These are phyloP conservation scores for Rhazya stricta DNA, from an alignment of 257 asterid species.

Conservation along the genomic window DNA sequence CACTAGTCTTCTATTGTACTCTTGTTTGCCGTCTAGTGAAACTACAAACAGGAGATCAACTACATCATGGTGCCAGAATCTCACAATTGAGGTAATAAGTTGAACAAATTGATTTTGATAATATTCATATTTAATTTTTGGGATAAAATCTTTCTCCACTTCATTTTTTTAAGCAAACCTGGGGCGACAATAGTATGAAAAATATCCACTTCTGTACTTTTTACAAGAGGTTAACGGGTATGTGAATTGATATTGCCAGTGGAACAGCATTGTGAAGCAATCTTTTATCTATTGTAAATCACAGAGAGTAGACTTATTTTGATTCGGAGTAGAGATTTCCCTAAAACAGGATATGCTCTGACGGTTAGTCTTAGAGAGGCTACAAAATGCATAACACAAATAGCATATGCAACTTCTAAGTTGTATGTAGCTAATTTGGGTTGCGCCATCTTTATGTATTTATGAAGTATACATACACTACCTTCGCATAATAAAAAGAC, in stretches of 20 bases:
- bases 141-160: not conserved
- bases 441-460: not conserved
- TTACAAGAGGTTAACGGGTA: not conserved
- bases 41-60: constrained; percentile 28
- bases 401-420: not conserved
- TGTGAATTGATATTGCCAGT: not conserved
- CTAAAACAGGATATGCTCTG: not conserved
- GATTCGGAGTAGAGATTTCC: not conserved
- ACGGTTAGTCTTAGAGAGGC: not conserved
- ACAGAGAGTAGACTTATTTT: not conserved
- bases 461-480: not conserved
- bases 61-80: constrained; percentile 70
- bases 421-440: not conserved
- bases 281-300: not conserved
- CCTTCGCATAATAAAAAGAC: not conserved
- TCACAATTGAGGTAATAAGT: constrained; percentile 64
- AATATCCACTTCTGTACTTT: not conserved
- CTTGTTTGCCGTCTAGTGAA: constrained; percentile 43
- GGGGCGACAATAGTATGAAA: not conserved
- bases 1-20: constrained; percentile 82
- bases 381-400: not conserved
- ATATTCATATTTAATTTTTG: not conserved
- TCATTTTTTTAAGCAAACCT: not conserved
- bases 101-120: not conserved
- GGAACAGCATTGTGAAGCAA: not conserved